These are phyloP conservation scores for Alloascoidea africana DNA, from an alignment of 805 yeast species.

Conservation along the genomic window DNA sequence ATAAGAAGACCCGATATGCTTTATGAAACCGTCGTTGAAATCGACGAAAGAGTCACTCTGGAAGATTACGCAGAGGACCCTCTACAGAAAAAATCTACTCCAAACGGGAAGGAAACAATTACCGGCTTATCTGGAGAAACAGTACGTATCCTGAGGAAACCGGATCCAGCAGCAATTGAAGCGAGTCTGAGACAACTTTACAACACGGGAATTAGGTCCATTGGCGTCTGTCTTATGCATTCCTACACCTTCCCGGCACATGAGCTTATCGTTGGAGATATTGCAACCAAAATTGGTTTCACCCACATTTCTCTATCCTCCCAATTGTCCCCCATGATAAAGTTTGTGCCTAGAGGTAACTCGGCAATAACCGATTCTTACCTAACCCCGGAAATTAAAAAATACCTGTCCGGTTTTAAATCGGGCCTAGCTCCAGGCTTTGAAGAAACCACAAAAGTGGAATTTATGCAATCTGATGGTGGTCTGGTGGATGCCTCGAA, in stretches of 20 bases:
- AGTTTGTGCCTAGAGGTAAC: conserved; percentile 58
- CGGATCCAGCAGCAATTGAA: conserved; percentile 29
- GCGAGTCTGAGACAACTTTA: conserved; percentile 28
- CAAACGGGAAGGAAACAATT: conserved; percentile 21
- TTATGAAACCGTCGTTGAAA: conserved; percentile 63
- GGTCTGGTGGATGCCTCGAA: conserved; percentile 75
- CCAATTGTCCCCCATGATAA: conserved; percentile 65
- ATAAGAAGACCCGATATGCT: conserved; percentile 58
- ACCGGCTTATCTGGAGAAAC: conserved; percentile 57
- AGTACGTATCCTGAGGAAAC: conserved; percentile 37
- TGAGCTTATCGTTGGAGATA: conserved; percentile 39
- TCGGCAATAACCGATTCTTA: conserved; percentile 76
- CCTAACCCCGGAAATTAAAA: conserved; percentile 61
- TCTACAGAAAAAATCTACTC: conserved; percentile 11
- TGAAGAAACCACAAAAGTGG: conserved; percentile 27
- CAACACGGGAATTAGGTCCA: conserved; percentile 44
- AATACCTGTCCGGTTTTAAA: conserved; percentile 46
- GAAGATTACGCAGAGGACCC: conserved; percentile 75
- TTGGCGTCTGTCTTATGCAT: conserved; percentile 62
- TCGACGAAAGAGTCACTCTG: conserved; percentile 82
- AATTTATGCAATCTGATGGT: conserved; percentile 95
- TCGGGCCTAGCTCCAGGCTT: conserved; percentile 25
- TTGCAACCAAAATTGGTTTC: conserved; percentile 57
- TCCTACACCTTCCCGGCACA: conserved; percentile 62
- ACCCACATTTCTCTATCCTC: conserved; percentile 52